Conservation (phyloP, 2,329 filamentous ascomycete species). For the Tolypocladium capitatum region DNA sequence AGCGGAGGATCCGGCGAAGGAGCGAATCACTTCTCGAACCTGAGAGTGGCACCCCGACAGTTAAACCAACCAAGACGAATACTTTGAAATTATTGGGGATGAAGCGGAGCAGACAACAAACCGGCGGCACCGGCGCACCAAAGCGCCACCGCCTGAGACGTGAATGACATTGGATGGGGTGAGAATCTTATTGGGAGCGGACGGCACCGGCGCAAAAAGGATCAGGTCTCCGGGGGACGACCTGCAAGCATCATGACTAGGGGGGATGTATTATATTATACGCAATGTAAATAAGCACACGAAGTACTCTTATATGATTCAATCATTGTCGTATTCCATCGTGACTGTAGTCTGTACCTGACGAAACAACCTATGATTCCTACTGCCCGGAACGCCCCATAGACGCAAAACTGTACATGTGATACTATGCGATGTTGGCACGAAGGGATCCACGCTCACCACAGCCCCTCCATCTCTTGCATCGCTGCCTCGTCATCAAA, state of each 20-base stretch:
- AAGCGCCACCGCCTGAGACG: slow-evolving; percentile 10
- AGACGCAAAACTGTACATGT: not conserved
- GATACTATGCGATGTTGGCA: no score
- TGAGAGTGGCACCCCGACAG: slow-evolving; percentile 12
- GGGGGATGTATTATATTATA: slow-evolving; percentile 3
- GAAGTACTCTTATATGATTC: not conserved
- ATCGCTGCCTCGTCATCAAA: slow-evolving; percentile 55
- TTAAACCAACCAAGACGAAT: slow-evolving; percentile 11
- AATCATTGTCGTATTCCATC: not conserved
- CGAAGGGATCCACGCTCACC: slow-evolving; percentile 19
- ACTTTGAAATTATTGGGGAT: slow-evolving; percentile 10
- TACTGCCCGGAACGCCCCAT: not conserved
- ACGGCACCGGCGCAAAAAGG: slow-evolving; percentile 5
- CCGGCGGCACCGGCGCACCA: slow-evolving; percentile 3
- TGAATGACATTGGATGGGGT: slow-evolving; percentile 8
- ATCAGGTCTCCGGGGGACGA: slow-evolving; percentile 1
- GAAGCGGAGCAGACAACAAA: slow-evolving; percentile 8
- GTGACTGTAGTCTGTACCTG: not conserved
- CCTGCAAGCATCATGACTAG: not conserved
- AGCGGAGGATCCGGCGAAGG: slow-evolving; percentile 18
- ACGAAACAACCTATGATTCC: not conserved
- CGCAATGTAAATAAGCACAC: slow-evolving; percentile 1
- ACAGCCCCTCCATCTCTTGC: slow-evolving; percentile 47
- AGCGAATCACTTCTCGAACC: slow-evolving; percentile 9
- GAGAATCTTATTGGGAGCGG: slow-evolving; percentile 4